Percentiles rank a stretch among this genome's conserved stretches.
Conservation (phyloP, 768 basidiomycete genomes). For the Dendrothele bispora region DNA sequence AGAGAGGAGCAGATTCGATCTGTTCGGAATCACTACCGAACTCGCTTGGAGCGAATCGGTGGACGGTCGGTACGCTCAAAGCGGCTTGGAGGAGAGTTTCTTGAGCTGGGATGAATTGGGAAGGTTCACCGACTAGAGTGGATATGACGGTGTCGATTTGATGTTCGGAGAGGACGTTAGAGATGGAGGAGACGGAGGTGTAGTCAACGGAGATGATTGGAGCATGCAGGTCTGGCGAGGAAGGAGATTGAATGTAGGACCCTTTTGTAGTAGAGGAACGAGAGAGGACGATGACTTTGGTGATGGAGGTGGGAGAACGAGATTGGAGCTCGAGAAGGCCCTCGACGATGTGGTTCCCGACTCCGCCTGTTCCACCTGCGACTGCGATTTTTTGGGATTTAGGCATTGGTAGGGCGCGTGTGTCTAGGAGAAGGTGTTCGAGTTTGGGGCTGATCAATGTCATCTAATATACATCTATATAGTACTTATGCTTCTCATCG, state of each 20-base stretch:
- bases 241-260: neutral
- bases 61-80: neutral
- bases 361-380: conserved; percentile 3
- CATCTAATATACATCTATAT: no score
- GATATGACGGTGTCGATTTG: conserved; percentile 1
- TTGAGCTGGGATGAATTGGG: neutral
- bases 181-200: neutral
- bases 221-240: no score
- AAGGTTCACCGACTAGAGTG: neutral
- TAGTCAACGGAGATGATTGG: conserved; percentile 5
- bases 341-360: conserved; percentile 1
- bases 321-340: conserved; percentile 1
- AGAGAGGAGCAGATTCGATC: neutral
- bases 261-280: neutral
- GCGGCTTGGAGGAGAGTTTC: conserved; percentile 1
- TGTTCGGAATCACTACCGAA: neutral
- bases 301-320: neutral
- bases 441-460: no score
- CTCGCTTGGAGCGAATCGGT: conserved; percentile 2
- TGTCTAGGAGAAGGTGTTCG: no score
- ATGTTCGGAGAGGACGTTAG: neutral
- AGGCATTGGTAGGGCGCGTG: no score
- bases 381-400: conserved; percentile 1
- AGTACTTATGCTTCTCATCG: no score
- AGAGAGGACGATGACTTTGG: conserved; percentile 5